Evolutionary conservation across 2,329 filamentous ascomycete species (phyloP), one percentile per base, ranked within the genome.

Genomic region (Beauveria bassiana): DNA sequence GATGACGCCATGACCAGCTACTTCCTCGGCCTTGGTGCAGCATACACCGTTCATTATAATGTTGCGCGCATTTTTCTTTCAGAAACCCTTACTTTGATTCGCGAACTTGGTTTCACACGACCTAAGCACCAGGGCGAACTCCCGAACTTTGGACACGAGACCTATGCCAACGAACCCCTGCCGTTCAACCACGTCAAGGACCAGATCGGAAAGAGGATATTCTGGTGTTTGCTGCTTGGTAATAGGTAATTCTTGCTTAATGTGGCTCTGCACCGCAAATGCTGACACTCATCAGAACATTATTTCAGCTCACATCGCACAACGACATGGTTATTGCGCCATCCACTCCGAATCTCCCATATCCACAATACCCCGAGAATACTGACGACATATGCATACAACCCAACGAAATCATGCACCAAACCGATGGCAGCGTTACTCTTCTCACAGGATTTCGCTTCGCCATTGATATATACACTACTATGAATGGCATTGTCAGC

Each of bases 371-470:
- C 14, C 92, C 92, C 0, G 77, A 87, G 22, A 91, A 96, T 68
- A 85, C 96, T 1, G 92, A 96, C 66, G 92, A 96, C 72, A 86
- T 88, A 62, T 93, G 86, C 69, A 89, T 96, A 62, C 86, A 86
- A 62, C 79, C 86, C 1, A 83, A 86, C 26, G 85, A 89, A 64
- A 84, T 93, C 57, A 82, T 88, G 38, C 79, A 82, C 8, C 91
- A 93, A 68, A 87, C 89, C 2, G 76, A 84, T 20, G 86, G 85
- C 5, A 78, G 82, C 1, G 76, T 93, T 1, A 89, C 91, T 0
- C 81, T 88, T 43, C 77, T 96, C 51, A 85, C 88, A 0, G 92
- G 90, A 0, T 96, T 96, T 77, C 93, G 92, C 63, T 83, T 88
- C 61, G 91, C 87, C 63, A 86, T 91, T 40, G 84, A 87, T 56